Percentiles rank a stretch among this genome's conserved stretches.
phyloP scores from a whole-genome alignment of 768 basidiomycete species.

The Tricholoma terreum region DNA sequence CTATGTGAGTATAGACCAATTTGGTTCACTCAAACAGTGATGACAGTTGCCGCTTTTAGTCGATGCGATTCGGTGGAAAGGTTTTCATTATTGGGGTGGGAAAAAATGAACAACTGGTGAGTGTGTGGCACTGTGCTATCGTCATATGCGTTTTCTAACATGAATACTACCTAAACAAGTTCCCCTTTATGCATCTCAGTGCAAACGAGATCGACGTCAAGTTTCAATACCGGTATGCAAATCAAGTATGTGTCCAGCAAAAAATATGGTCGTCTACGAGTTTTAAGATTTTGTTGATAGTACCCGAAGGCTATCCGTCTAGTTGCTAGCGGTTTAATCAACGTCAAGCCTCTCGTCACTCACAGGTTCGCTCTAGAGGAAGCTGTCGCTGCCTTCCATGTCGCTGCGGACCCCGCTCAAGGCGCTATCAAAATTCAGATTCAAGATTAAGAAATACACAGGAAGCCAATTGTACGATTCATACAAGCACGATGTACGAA shows the following conservation, averaged over 20 bases:
- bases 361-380: slow-evolving; percentile 71
- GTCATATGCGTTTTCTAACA: not conserved
- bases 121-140: slow-evolving; percentile 9
- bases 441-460: slow-evolving; percentile 37
- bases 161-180: slow-evolving; percentile 29
- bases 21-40: not conserved
- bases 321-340: slow-evolving; percentile 68
- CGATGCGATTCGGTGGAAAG: slow-evolving; percentile 62
- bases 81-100: slow-evolving; percentile 73
- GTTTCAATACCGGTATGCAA: slow-evolving; percentile 69
- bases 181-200: slow-evolving; percentile 72
- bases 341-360: slow-evolving; percentile 78
- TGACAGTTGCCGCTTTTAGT: slow-evolving; percentile 31
- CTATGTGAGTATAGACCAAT: slow-evolving; percentile 36
- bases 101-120: slow-evolving; percentile 56
- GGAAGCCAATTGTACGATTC: not conserved
- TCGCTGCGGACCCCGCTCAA: slow-evolving; percentile 63
- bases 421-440: slow-evolving; percentile 73
- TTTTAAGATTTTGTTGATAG: slow-evolving; percentile 24
- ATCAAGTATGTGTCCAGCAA: slow-evolving; percentile 40
- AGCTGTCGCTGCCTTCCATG: slow-evolving; percentile 75
- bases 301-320: slow-evolving; percentile 86
- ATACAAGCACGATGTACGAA: too few species aligned
- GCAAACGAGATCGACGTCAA: slow-evolving; percentile 68
- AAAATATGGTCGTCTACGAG: not conserved